phyloP scores from a whole-genome alignment of 805 yeast species.

The Sporopachydermia quercuum region DNA sequence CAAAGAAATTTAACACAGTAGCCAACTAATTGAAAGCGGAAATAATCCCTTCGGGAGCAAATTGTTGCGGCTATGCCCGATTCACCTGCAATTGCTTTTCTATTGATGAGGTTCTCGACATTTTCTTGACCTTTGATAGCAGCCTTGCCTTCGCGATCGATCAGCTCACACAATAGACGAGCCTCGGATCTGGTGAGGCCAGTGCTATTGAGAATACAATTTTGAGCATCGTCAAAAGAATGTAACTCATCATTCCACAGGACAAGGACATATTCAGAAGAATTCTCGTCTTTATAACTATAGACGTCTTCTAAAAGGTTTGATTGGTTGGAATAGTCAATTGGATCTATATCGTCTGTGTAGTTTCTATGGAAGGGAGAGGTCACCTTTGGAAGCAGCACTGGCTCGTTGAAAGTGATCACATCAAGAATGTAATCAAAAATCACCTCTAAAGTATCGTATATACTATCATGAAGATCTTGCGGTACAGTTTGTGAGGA shows the following conservation, averaged over 20 bases:
- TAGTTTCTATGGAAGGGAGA: slow-evolving; percentile 10
- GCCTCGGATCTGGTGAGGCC: slow-evolving; percentile 18
- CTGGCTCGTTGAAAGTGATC: slow-evolving; percentile 23
- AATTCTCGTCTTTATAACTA: slow-evolving; percentile 4
- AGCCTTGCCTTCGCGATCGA: slow-evolving; percentile 37
- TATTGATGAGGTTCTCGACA: not conserved
- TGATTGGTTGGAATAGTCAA: slow-evolving; percentile 2
- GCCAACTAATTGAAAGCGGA: not conserved
- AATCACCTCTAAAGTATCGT: slow-evolving; percentile 19
- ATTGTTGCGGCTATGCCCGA: not conserved
- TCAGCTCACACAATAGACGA: slow-evolving; percentile 23
- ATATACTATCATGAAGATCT: not conserved
- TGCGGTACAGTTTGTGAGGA: not conserved
- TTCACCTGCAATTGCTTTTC: not conserved
- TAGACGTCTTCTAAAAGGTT: slow-evolving; percentile 2
- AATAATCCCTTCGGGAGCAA: not conserved
- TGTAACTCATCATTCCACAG: slow-evolving; percentile 77
- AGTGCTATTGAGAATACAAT: slow-evolving; percentile 26
- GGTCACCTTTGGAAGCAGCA: slow-evolving; percentile 18
- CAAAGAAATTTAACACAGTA: not conserved
- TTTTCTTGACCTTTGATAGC: slow-evolving; percentile 20
- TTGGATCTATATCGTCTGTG: slow-evolving; percentile 4
- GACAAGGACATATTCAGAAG: slow-evolving; percentile 30
- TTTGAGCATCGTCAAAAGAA: slow-evolving; percentile 37
- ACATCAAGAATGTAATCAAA: slow-evolving; percentile 32